Evolutionary conservation across 768 basidiomycete genomes (phyloP).

Genomic region (Boletus reticuloceps): DNA sequence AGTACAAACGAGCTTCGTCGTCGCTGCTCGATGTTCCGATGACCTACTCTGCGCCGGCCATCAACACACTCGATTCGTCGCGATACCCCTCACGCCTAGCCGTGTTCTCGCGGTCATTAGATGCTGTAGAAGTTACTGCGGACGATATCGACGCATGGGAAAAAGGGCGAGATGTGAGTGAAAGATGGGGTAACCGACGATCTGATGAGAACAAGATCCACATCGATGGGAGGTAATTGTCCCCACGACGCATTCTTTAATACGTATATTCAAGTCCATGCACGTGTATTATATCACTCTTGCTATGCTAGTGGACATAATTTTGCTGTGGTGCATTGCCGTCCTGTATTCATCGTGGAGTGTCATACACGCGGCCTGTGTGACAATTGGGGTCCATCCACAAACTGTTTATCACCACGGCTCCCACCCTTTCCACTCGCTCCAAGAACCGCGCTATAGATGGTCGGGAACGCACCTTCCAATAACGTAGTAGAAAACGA

Average conservation of each 20-base stretch:
- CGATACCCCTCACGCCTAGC: slow-evolving; percentile 4
- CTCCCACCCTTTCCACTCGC: slow-evolving; percentile 4
- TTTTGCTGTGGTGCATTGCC: not conserved
- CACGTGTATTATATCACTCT: slow-evolving; percentile 19
- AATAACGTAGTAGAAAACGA: slow-evolving; percentile 12
- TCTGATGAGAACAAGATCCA: slow-evolving; percentile 37
- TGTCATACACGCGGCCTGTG: slow-evolving; percentile 26
- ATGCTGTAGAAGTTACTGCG: not conserved
- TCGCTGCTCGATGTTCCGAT: slow-evolving; percentile 40
- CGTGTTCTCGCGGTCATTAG: not conserved
- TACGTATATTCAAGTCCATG: not conserved
- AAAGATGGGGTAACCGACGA: slow-evolving; percentile 44
- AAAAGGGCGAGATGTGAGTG: slow-evolving; percentile 51
- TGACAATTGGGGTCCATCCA: slow-evolving; percentile 9
- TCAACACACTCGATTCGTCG: slow-evolving; percentile 32
- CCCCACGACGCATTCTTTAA: not conserved
- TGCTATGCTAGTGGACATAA: not conserved
- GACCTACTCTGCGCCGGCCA: slow-evolving; percentile 29
- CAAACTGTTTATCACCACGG: slow-evolving; percentile 9
- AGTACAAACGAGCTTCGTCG: slow-evolving; percentile 34
- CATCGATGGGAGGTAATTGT: too few relatives aligned
- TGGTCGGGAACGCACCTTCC: slow-evolving; percentile 22
- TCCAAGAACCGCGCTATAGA: slow-evolving; percentile 2
- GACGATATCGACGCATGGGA: slow-evolving; percentile 34
- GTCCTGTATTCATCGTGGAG: not conserved